Evolutionary conservation across 768 basidiomycete species (phyloP), one percentile per base, ranked within the genome.

Genomic region (Pleurotus giganteus): DNA sequence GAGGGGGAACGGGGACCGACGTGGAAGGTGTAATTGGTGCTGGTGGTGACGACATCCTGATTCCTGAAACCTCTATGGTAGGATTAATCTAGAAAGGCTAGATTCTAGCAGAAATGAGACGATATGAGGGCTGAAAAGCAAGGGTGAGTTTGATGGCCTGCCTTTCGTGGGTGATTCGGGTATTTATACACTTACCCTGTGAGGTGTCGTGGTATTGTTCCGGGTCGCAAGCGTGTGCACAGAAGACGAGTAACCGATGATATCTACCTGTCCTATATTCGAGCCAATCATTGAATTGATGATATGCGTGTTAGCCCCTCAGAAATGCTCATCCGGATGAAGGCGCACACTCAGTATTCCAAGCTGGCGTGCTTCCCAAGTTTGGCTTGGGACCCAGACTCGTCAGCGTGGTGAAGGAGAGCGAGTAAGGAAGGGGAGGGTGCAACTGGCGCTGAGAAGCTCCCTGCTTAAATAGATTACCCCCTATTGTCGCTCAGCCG

Each of bases 1-100:
- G 12, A 17, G 15, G 59, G 9, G 69, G 57, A 24, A 68, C 45
- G n/a, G 60, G 37, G n/a, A 61, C 47, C 59, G 36, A 34, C 9
- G 49, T 51, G 21, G 49, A 51, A 34, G 49, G 49, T 11, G 49
- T 26, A 17, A 45, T 29, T n/a, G 47, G 36, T 27, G 55, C 41
- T 42, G 55, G 32, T 13, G 39, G 36, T 43, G 47, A 52, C 47
- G 39, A 57, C 54, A 55, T 55, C 28, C 17, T 55, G 36, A 39
- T n/a, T n/a, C n/a, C n/a, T 51, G 39, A 11, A 13, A 37, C 31
- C 44, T 45, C 44, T 45, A 45, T 45, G 44, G 44, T 45, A 24
- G 11, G n/a, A 37, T 32, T 15, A 32, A 34, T 51, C 49, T 34
- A 51, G 49, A 24, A 51, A 39, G 49, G 34, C 49, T 37, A 34